Conservation (phyloP, 805 yeast genomes). For the Nakazawaea ernobii region DNA sequence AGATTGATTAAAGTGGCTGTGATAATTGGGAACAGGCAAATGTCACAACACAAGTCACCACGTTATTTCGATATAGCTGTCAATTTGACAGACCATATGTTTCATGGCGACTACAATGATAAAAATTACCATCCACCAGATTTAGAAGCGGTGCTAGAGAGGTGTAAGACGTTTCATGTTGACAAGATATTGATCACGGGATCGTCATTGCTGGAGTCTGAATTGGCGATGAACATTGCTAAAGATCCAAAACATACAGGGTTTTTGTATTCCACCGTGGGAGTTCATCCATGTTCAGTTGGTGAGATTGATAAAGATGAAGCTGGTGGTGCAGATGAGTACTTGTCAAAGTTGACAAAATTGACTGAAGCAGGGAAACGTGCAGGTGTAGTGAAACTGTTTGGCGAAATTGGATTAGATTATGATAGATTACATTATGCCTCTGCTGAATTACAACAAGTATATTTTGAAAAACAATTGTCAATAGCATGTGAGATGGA, state of each 20-base stretch:
- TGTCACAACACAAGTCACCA: conserved; percentile 2
- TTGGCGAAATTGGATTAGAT: conserved; percentile 95
- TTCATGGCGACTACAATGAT: conserved; percentile 72
- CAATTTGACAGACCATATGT: conserved; percentile 87
- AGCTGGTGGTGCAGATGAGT: conserved; percentile 26
- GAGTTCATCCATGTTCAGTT: conserved; percentile 94
- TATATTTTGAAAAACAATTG: conserved; percentile 69
- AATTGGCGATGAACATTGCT: conserved; percentile 54
- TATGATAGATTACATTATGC: conserved; percentile 85
- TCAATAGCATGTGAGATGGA: conserved; percentile 52
- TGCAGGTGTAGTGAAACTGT: conserved; percentile 60
- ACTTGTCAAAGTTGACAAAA: conserved; percentile 42
- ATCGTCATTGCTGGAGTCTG: conserved; percentile 63
- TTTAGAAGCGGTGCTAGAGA: conserved; percentile 50
- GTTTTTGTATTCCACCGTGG: conserved; percentile 63
- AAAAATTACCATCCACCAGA: conserved; percentile 65
- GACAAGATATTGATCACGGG: conserved; percentile 77
- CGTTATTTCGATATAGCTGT: conserved; percentile 28
- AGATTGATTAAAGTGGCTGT: neutral
- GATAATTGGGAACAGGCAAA: neutral
- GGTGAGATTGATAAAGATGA: conserved; percentile 34
- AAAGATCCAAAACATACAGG: conserved; percentile 17
- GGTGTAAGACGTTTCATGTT: conserved; percentile 67
- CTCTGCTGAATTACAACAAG: conserved; percentile 56
- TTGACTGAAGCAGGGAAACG: conserved; percentile 43